Evolutionary conservation across 2,329 filamentous ascomycete genomes (phyloP).

Genomic region (Cercospora zeae-maydis): DNA sequence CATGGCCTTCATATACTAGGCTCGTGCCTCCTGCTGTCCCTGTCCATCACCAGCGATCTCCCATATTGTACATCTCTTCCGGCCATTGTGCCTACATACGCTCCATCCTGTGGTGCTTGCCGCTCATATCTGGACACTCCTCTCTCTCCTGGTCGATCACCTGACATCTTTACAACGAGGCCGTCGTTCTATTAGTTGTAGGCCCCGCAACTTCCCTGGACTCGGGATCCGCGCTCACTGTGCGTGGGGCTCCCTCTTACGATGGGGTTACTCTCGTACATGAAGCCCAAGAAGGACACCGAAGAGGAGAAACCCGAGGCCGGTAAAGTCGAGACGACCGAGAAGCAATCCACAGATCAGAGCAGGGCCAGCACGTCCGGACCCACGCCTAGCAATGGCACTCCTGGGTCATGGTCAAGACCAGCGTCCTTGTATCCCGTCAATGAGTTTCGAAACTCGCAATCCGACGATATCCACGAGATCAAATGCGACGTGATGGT

Average conservation of each 20-base stretch:
- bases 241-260: not conserved
- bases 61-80: not conserved
- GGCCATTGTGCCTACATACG: conserved; percentile 23
- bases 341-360: conserved; percentile 13
- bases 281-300: conserved; percentile 24
- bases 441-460: conserved; percentile 39
- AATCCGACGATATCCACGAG: conserved; percentile 48
- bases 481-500: conserved; percentile 61
- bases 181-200: not conserved
- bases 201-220: not conserved
- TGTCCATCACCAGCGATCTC: not conserved
- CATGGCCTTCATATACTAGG: conserved; percentile 13
- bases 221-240: not conserved
- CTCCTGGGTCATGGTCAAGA: conserved; percentile 34
- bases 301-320: conserved; percentile 13
- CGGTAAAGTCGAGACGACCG: conserved; percentile 19
- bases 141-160: not conserved
- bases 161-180: not conserved
- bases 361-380: conserved; percentile 10
- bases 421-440: conserved; percentile 37
- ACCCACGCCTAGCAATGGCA: conserved; percentile 25
- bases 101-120: conserved; percentile 11
- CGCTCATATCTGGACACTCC: not conserved
- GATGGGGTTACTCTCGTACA: conserved; percentile 29
- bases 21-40: conserved; percentile 1